A percentile compares a stretch with the other conserved stretches of the same genome.
These are phyloP conservation scores for Tillandsia fasciculata DNA, from an alignment of 176 grass and related monocot genomes.

Conservation along the genomic window DNA sequence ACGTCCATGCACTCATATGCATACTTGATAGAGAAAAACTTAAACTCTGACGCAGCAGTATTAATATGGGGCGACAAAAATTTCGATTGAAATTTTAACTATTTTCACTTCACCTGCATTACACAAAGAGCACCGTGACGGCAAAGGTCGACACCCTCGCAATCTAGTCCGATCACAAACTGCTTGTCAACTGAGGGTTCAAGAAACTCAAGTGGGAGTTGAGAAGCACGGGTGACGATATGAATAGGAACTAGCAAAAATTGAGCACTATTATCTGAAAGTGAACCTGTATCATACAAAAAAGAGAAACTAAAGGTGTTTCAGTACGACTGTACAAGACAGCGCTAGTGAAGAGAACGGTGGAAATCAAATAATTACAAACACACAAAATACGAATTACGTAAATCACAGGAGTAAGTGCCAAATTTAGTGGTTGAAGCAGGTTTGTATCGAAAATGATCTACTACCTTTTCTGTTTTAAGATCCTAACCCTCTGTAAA, in stretches of 20 bases:
- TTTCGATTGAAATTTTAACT: too few relatives aligned
- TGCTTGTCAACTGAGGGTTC: conserved; percentile 52
- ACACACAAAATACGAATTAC: not conserved
- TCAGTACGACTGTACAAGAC: not conserved
- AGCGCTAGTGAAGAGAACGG: not conserved
- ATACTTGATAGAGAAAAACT: not conserved
- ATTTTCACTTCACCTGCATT: conserved; percentile 67
- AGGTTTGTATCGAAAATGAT: too few relatives aligned
- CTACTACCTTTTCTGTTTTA: too few relatives aligned
- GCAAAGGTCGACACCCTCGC: conserved; percentile 94
- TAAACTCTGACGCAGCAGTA: not conserved
- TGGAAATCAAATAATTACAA: not conserved
- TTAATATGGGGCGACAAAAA: too few relatives aligned
- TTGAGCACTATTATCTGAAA: conserved; percentile 35
- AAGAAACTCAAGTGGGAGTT: conserved; percentile 79
- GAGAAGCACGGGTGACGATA: conserved; percentile 58
- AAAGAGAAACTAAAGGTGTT: not conserved
- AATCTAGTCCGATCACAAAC: conserved; percentile 76
- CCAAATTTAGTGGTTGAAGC: too few relatives aligned
- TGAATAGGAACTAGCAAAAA: conserved; percentile 35
- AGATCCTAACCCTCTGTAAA: too few relatives aligned
- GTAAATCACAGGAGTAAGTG: too few relatives aligned
- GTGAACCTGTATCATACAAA: conserved; percentile 10
- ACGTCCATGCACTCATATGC: not conserved
- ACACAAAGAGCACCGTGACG: conserved; percentile 79